Conservation (phyloP, 2,329 filamentous ascomycete genomes). For the Trichoderma atroviride region DNA sequence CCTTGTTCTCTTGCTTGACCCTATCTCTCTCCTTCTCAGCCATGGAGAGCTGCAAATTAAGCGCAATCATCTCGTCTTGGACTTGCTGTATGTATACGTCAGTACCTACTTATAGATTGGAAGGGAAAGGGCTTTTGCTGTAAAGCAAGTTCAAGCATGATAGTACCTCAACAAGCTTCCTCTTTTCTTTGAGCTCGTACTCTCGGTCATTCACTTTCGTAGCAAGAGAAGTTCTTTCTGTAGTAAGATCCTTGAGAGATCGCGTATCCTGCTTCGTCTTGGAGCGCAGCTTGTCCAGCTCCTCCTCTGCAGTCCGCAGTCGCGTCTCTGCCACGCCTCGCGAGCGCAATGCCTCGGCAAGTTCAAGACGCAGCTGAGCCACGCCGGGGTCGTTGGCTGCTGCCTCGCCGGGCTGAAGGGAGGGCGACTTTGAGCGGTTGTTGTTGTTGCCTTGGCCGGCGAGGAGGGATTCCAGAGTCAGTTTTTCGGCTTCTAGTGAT, state of each 20-base stretch:
- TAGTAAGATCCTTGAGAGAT: slow-evolving; percentile 63
- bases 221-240: slow-evolving; percentile 63
- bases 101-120: background rate
- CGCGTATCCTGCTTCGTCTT: slow-evolving; percentile 62
- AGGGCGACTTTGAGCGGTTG: slow-evolving; percentile 28
- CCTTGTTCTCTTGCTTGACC: slow-evolving; percentile 80
- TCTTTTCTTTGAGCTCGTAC: slow-evolving; percentile 82
- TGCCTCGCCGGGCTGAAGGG: slow-evolving; percentile 28
- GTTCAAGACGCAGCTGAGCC: slow-evolving; percentile 65
- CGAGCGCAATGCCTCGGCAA: slow-evolving; percentile 75
- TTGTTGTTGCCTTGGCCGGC: slow-evolving; percentile 33
- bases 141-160: background rate
- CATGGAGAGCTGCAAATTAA: slow-evolving; percentile 87
- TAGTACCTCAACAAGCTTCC: slow-evolving; percentile 73
- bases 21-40: slow-evolving; percentile 74
- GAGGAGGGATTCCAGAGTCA: slow-evolving; percentile 40
- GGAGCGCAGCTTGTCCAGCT: slow-evolving; percentile 65
- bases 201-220: slow-evolving; percentile 77
- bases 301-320: slow-evolving; percentile 62
- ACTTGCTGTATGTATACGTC: slow-evolving; percentile 60
- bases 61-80: slow-evolving; percentile 87
- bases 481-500: slow-evolving; percentile 62
- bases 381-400: slow-evolving; percentile 39
- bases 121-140: no score
- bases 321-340: slow-evolving; percentile 68